phyloP scores from a whole-genome alignment of 768 basidiomycete species.

The Amanita rimosa region DNA sequence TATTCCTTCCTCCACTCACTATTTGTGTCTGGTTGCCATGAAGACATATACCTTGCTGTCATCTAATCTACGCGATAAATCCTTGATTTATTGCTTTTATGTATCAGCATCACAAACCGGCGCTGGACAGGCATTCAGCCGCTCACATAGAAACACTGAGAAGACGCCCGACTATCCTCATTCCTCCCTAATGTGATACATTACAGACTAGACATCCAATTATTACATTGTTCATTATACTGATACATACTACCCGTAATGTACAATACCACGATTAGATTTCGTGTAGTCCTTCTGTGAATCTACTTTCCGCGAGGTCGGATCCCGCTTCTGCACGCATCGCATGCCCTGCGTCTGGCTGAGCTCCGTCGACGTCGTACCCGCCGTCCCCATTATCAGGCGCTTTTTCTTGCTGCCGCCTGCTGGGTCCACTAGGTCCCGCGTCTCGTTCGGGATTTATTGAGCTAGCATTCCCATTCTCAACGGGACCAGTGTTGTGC shows the following conservation, averaged over 20 bases:
- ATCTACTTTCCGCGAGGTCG: slow-evolving; percentile 46
- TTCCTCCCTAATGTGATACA: background rate
- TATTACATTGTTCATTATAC: background rate
- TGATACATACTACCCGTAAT: background rate
- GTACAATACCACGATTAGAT: background rate
- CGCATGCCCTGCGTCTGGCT: background rate
- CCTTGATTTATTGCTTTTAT: too few relatives aligned
- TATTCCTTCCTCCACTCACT: too few relatives aligned
- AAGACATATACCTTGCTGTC: too few relatives aligned
- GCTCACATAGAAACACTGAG: too few relatives aligned
- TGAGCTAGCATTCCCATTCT: background rate
- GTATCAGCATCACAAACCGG: too few relatives aligned
- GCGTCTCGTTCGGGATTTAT: background rate
- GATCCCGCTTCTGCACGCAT: slow-evolving; percentile 35
- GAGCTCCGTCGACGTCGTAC: slow-evolving; percentile 2
- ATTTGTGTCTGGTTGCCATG: too few relatives aligned
- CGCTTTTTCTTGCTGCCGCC: slow-evolving; percentile 2
- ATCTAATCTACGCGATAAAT: too few relatives aligned
- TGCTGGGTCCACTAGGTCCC: background rate
- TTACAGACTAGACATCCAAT: background rate
- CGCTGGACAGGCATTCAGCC: too few relatives aligned
- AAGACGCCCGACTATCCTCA: too few relatives aligned
- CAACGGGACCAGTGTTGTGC: background rate
- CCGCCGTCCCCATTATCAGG: slow-evolving; percentile 2
- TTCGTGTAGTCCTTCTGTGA: background rate